These are phyloP conservation scores for Amoebophrya sp. DNA, from an alignment of 169 alveolate species.

Conservation along the genomic window DNA sequence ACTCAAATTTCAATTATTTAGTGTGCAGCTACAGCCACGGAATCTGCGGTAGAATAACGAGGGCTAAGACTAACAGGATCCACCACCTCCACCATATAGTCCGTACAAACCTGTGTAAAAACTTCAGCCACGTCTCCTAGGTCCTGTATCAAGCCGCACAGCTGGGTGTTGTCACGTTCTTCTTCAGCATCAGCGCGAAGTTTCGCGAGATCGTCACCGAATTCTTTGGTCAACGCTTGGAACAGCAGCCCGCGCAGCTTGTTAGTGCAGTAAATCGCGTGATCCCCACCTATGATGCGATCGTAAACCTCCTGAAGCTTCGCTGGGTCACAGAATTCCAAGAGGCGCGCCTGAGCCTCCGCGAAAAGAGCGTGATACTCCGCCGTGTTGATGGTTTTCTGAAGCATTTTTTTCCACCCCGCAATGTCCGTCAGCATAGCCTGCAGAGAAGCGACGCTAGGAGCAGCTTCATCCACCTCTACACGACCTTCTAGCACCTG, in stretches of 20 bases:
- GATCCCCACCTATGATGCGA: neutral
- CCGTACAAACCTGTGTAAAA: neutral
- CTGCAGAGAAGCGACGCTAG: too few species aligned
- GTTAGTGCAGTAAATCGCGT: neutral
- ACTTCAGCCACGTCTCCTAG: neutral
- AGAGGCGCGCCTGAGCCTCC: neutral
- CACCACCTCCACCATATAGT: neutral
- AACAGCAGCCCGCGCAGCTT: conserved; percentile 13
- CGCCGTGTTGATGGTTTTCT: neutral
- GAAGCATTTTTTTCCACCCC: neutral
- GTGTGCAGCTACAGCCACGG: too few species aligned
- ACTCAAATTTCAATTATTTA: too few species aligned
- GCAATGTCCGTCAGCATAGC: neutral
- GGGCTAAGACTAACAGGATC: neutral
- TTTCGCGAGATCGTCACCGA: neutral
- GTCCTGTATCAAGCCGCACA: neutral
- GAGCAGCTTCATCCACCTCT: neutral
- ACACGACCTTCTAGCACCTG: conserved; percentile 12
- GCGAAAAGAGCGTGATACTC: neutral
- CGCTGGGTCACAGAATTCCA: neutral
- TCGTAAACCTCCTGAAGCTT: neutral
- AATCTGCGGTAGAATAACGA: too few species aligned
- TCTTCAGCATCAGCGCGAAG: neutral
- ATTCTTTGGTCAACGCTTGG: neutral
- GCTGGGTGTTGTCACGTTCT: neutral